Percentiles rank a stretch among this genome's conserved stretches.
These are phyloP conservation scores for Penicillium oxalicum DNA, from an alignment of 2,329 filamentous ascomycete genomes.

Conservation along the genomic window DNA sequence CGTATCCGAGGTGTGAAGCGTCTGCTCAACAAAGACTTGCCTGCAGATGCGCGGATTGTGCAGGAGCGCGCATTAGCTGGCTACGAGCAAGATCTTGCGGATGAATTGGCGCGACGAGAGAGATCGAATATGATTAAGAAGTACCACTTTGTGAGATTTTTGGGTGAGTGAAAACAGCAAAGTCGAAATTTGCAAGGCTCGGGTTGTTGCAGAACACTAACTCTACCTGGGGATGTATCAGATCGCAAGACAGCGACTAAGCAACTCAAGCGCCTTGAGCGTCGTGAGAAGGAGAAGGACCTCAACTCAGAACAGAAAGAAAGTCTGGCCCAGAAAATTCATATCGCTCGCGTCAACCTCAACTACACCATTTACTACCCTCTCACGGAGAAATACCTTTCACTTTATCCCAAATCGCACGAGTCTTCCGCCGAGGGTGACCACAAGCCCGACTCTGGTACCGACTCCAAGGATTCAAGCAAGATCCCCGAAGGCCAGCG, in stretches of 20 bases:
- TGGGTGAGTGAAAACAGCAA: constrained; percentile 36
- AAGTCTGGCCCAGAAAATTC: constrained; percentile 34
- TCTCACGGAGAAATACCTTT: constrained; percentile 54
- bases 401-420: constrained; percentile 45
- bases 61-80: constrained; percentile 55
- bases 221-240: constrained; percentile 9
- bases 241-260: constrained; percentile 41
- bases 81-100: constrained; percentile 51
- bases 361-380: constrained; percentile 60
- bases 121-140: constrained; percentile 53
- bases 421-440: constrained; percentile 13
- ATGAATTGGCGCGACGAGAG: constrained; percentile 45
- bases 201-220: constrained; percentile 5
- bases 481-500: constrained; percentile 18
- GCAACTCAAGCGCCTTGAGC: constrained; percentile 31
- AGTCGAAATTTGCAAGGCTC: not conserved
- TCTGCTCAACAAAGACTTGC: constrained; percentile 46
- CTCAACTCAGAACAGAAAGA: constrained; percentile 24
- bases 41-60: constrained; percentile 51
- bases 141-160: constrained; percentile 63
- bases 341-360: constrained; percentile 51
- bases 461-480: constrained; percentile 18
- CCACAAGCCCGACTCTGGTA: constrained; percentile 9
- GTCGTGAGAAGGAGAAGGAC: constrained; percentile 34
- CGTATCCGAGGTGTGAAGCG: constrained; percentile 53